A percentile compares a stretch with the other conserved stretches of the same genome.
Evolutionary conservation across 441 rosid species (phyloP).

Genomic region (Manihot esculenta): DNA sequence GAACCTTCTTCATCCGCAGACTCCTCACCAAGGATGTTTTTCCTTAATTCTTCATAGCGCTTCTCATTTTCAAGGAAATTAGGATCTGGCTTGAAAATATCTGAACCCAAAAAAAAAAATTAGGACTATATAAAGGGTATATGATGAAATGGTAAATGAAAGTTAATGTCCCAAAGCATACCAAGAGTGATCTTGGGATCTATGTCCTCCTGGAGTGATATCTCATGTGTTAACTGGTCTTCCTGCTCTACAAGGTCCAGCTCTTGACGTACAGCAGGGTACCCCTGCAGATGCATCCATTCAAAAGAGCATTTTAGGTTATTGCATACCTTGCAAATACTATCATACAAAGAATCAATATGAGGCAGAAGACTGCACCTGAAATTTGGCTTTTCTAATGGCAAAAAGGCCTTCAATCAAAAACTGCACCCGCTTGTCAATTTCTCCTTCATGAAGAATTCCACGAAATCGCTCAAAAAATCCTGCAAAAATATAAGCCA

Average conservation of each 20-base stretch:
- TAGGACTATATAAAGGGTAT: conserved; percentile 13
- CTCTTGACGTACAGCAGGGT: conserved; percentile 89
- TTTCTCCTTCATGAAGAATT: conserved; percentile 95
- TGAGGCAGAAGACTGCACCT: too few species aligned
- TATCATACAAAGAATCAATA: too few species aligned
- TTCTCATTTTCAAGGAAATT: too few species aligned
- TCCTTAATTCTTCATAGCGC: too few species aligned
- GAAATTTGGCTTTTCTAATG: conserved; percentile 70
- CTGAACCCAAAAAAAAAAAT: conserved; percentile 36
- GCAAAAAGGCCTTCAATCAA: conserved; percentile 90
- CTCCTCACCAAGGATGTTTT: too few species aligned
- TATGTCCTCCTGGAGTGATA: conserved; percentile 65
- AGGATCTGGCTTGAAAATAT: conserved; percentile 81
- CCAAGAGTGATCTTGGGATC: conserved; percentile 78
- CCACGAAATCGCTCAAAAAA: conserved; percentile 93
- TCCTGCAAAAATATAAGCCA: conserved; percentile 40
- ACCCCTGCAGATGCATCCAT: conserved; percentile 52
- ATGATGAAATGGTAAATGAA: conserved; percentile 9
- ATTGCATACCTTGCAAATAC: too few species aligned
- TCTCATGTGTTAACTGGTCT: too few species aligned
- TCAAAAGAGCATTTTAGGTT: not conserved
- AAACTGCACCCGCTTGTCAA: conserved; percentile 88
- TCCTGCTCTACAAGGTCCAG: conserved; percentile 87
- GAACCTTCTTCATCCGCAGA: too few species aligned
- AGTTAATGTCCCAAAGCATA: conserved; percentile 32